A percentile compares a stretch with the other conserved stretches of the same genome.
These are phyloP conservation scores for Choanephora cucurbitarum DNA, from an alignment of 371 early-diverging fungal species.

Conservation along the genomic window DNA sequence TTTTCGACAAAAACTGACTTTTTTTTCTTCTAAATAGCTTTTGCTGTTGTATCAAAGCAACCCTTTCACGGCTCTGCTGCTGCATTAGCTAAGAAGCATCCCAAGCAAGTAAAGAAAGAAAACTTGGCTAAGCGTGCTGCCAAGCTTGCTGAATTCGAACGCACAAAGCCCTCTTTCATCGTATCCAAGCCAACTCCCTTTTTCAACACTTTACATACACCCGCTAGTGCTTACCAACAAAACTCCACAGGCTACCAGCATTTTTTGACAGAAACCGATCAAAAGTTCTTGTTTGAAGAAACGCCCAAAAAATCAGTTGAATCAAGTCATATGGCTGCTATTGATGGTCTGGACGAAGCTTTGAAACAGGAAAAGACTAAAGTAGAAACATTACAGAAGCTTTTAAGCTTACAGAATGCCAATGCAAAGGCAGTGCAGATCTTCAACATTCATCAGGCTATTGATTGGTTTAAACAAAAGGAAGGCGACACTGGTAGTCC, in stretches of 20 bases:
- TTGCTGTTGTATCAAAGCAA: slow-evolving; percentile 22
- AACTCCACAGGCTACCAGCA: slow-evolving; percentile 47
- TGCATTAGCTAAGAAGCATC: slow-evolving; percentile 48
- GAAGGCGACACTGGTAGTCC: slow-evolving; percentile 90
- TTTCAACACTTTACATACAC: slow-evolving; percentile 45
- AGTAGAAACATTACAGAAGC: slow-evolving; percentile 73
- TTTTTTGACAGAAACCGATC: slow-evolving; percentile 54
- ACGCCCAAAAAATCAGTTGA: slow-evolving; percentile 57
- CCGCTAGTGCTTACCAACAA: slow-evolving; percentile 39
- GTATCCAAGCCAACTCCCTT: slow-evolving; percentile 42
- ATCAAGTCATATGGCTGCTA: slow-evolving; percentile 35
- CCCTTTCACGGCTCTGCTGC: slow-evolving; percentile 44
- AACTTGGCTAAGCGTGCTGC: slow-evolving; percentile 50
- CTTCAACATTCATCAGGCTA: slow-evolving; percentile 76
- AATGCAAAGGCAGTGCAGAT: slow-evolving; percentile 72
- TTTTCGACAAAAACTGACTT: not conserved
- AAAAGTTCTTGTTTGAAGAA: slow-evolving; percentile 57
- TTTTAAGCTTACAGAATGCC: slow-evolving; percentile 79
- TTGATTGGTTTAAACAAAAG: slow-evolving; percentile 77
- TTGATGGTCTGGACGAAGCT: slow-evolving; percentile 43
- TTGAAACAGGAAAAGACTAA: slow-evolving; percentile 49
- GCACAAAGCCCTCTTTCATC: slow-evolving; percentile 48
- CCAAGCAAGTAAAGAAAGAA: slow-evolving; percentile 55
- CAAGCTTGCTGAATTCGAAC: slow-evolving; percentile 42
- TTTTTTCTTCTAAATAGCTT: not conserved